Evolutionary conservation across 768 basidiomycete genomes (phyloP), one percentile per base, ranked within the genome.

Genomic region (Leccinellum albellum): DNA sequence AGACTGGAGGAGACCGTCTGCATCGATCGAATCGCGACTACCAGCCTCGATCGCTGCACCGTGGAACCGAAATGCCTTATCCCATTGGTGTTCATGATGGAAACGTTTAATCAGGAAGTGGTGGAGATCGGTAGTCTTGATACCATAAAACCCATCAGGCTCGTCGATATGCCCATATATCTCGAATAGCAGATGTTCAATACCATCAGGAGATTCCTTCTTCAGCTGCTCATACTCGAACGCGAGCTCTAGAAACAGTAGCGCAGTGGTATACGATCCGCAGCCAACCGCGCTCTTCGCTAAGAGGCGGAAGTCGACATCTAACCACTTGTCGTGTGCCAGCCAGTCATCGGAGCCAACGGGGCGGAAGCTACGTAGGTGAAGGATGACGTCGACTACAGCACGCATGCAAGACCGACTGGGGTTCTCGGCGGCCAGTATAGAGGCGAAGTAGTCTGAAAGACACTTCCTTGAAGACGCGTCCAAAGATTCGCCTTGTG

Each of bases 81-180:
- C 85, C 90, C 94, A 96, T 66, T 95, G 88, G 20, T 86, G 81
- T 70, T 99, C 97, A 61, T 99, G 97, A 63, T 92, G 90, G 60
- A 96, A 87, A 10, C 92, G 84, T 60, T 85, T 88, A 51, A 94
- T 78, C 33, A 99, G 79, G 55, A 94, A 89, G 45, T 82, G 80
- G 24, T 84, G 81, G n/a, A 91, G 80, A 66, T 98, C 85, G 31
- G 79, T 73, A 7, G 88, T 85, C 59, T 87, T 80, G 57, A 98
- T 94, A 6, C 94, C 94, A 71, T 99, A 99, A 70, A 99, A 99
- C 2, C 97, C 94, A 64, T 99, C 97, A 0, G 95, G 95, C 69
- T 99, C 97, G 66, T 97, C 95, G 58, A 99, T 94, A 64, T 94
- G 89, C 53, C 86, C 85, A 66, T 98, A 99, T 50, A 98, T 93